Percentiles rank a stretch among this genome's conserved stretches.
phyloP scores from a whole-genome alignment of 2,329 filamentous ascomycete species.

The Verticillium nubilum region DNA sequence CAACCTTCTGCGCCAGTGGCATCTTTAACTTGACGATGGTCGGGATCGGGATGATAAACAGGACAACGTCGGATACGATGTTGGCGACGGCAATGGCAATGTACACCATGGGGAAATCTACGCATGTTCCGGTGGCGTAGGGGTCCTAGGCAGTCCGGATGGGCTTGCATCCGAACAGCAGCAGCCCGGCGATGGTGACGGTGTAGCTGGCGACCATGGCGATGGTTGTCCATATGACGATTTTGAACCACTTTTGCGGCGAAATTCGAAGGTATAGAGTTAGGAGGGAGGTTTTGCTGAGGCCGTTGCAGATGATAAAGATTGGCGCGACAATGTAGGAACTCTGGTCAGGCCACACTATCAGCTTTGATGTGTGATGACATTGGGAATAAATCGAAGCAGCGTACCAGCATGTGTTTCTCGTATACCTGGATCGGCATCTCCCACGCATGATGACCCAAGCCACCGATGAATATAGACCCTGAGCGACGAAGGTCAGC shows the following conservation, averaged over 20 bases:
- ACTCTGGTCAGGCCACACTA: constrained; percentile 6
- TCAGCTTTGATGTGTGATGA: too few relatives aligned
- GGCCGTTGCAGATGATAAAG: constrained; percentile 25
- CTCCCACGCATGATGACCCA: constrained; percentile 21
- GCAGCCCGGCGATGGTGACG: constrained; percentile 11
- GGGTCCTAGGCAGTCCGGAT: constrained; percentile 15
- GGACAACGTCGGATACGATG: constrained; percentile 39
- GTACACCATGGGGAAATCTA: constrained; percentile 38
- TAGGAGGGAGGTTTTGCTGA: constrained; percentile 28
- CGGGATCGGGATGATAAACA: constrained; percentile 38
- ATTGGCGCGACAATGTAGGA: constrained; percentile 20
- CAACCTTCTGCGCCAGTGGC: constrained; percentile 38
- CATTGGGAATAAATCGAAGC: background rate
- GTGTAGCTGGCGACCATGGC: constrained; percentile 22
- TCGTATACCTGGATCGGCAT: constrained; percentile 15
- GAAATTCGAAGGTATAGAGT: constrained; percentile 28
- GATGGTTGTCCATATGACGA: constrained; percentile 18
- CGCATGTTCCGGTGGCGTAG: constrained; percentile 23
- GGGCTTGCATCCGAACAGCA: constrained; percentile 15
- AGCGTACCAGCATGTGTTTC: constrained; percentile 14
- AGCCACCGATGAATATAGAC: constrained; percentile 18
- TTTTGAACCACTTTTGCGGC: constrained; percentile 21
- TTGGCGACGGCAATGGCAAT: constrained; percentile 41
- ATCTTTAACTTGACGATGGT: constrained; percentile 37
- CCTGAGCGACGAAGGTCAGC: constrained; percentile 1